Conservation (phyloP, 2,329 filamentous ascomycete species). For the Calonectria montana region DNA sequence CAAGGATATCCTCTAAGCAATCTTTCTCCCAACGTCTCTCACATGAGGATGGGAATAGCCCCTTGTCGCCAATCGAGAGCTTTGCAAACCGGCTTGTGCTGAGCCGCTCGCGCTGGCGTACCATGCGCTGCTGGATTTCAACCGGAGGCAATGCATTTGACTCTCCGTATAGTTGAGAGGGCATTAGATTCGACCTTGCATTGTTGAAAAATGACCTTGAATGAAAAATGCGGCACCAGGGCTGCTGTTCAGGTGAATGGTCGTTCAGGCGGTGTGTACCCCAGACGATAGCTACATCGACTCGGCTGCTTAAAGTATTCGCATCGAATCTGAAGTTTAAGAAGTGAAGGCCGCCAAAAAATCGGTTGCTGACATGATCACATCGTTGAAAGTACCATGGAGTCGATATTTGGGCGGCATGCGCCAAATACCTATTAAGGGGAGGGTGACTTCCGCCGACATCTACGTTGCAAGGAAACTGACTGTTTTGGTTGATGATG, state of each 20-base stretch:
- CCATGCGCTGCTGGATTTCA: conserved; percentile 28
- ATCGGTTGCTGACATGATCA: conserved; percentile 9
- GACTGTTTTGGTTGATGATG: conserved; percentile 5
- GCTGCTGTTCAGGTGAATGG: neutral
- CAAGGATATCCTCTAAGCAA: conserved; percentile 13
- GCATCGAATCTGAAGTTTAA: conserved; percentile 16
- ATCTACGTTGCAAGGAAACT: neutral
- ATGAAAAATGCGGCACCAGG: conserved; percentile 38
- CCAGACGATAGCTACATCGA: conserved; percentile 31
- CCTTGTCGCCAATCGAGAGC: conserved; percentile 15
- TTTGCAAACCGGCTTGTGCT: neutral
- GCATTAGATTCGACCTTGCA: neutral
- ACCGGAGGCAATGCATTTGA: conserved; percentile 10
- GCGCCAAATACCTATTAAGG: conserved; percentile 28
- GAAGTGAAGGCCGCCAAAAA: conserved; percentile 38
- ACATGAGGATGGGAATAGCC: conserved; percentile 28
- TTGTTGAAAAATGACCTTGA: conserved; percentile 21
- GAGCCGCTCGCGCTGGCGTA: conserved; percentile 25
- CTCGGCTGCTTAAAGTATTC: neutral
- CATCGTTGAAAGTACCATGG: conserved; percentile 35
- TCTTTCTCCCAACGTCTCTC: conserved; percentile 21
- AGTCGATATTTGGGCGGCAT: conserved; percentile 26
- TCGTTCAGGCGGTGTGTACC: conserved; percentile 25
- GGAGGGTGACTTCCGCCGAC: conserved; percentile 29
- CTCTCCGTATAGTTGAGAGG: conserved; percentile 22